These are phyloP conservation scores for Helenozyma rhizophorensis DNA, from an alignment of 805 yeast species.

Conservation along the genomic window DNA sequence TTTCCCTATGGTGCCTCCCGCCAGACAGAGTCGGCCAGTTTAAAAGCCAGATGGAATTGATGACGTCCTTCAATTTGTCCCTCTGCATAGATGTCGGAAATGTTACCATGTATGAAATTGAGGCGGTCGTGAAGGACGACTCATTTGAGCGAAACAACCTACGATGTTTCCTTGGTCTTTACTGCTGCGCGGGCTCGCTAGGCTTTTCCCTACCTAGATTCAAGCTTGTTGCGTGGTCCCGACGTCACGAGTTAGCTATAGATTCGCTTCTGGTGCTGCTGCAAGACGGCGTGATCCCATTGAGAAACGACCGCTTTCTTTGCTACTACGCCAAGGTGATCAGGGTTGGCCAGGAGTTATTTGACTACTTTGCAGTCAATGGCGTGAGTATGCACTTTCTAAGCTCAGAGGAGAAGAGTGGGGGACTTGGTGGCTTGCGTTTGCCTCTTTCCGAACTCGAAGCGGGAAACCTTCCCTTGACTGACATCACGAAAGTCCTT, in stretches of 20 bases:
- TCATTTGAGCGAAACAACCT: slow-evolving; percentile 25
- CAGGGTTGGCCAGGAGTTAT: slow-evolving; percentile 48
- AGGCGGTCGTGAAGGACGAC: slow-evolving; percentile 12
- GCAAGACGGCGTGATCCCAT: slow-evolving; percentile 18
- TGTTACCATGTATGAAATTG: slow-evolving; percentile 4
- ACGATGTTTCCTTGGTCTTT: slow-evolving; percentile 44
- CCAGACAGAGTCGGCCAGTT: slow-evolving; percentile 50
- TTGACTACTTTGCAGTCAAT: slow-evolving; percentile 35
- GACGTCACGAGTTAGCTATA: slow-evolving; percentile 36
- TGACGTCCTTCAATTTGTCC: slow-evolving; percentile 42
- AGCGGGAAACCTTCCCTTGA: neutral
- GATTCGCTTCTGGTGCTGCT: slow-evolving; percentile 11
- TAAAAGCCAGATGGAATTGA: slow-evolving; percentile 46
- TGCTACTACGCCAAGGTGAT: slow-evolving; percentile 42
- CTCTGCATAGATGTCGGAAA: slow-evolving; percentile 47
- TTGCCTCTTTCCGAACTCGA: neutral
- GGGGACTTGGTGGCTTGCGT: slow-evolving; percentile 1
- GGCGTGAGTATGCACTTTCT: slow-evolving; percentile 9
- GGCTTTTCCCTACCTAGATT: slow-evolving; percentile 49
- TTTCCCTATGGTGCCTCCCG: slow-evolving; percentile 52
- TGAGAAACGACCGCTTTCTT: slow-evolving; percentile 37
- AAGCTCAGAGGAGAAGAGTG: slow-evolving; percentile 6
- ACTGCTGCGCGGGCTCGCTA: slow-evolving; percentile 47
- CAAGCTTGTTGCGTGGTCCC: slow-evolving; percentile 46
- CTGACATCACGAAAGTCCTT: neutral